Evolutionary conservation across 495 filamentous ascomycete species (phyloP), one percentile per base, ranked within the genome.

Genomic region (Lasiosphaeria ovina): DNA sequence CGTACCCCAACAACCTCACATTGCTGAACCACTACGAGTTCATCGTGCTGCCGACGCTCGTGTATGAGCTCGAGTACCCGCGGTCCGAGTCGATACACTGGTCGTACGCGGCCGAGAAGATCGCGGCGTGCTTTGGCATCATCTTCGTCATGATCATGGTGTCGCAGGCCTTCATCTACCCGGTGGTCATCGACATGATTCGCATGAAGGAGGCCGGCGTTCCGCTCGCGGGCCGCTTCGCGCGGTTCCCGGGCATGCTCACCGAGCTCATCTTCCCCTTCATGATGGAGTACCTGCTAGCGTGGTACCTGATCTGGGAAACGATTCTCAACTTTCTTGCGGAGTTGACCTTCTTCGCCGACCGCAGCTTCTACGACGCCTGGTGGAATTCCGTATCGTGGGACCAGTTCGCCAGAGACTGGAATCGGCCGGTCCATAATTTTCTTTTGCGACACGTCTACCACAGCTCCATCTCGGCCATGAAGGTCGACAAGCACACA

Each of bases 271-370:
- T 90, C 7, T 90, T 91, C 62, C 89, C 89, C 0, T 85, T 92
- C 50, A 81, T 90, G 69, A 83, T 92, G 74, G 88, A 91, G 69
- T 89, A 90, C 62, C 72, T 90, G 59, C 72, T 86, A 61, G 71
- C 79, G 17, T 89, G 85, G 84, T 91, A 90, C 67, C 79, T 92
- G 33, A 90, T 92, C 66, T 92, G 89, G 89, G 89, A 91, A 74
- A 87, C 86, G 53, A 82, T 90, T 53, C 83, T 91, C 54, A 91
- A 92, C 74, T 81, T 89, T 42, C 70, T 91, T 4, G 89, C 87
- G 4, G 89, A 92, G 68, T 68, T 92, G 55, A 90, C 87, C 1
- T 72, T 74, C 42, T 92, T 91, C 67, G 87, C 88, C n/a, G 89
- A 91, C 69, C 84, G 89, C 50, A 83, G 83, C 51, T 91, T 91